Base-by-base conservation (phyloP, 2,329 filamentous ascomycete genomes). In the Paraphaeosphaeria minitans region DNA sequence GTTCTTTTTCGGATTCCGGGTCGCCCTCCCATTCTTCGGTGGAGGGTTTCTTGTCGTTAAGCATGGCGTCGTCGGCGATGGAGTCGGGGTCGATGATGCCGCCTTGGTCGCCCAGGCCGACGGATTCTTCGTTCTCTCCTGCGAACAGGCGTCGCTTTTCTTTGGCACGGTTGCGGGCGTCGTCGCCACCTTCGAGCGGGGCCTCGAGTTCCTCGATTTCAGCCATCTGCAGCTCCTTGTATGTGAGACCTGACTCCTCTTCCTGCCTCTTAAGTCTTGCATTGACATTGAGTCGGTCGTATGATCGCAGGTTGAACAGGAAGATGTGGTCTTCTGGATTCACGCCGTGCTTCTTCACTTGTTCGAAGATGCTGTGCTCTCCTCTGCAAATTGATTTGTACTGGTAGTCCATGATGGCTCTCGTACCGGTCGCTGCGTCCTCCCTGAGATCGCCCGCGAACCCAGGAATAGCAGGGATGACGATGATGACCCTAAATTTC, bases 361-460 rank as follows among this genome's bases (percentile, higher is more conserved):
- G 89, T 41, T 86, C 92, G 67, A 90, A 95, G 53, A 99, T 98
- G 4, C 92, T 97, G 73, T 98, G 83, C 63, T 96, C 89, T 6
- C 95, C 95, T 46, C 95, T 89, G 71, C 90, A 92, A 65, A 99
- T 96, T 0, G 92, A 96, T 78, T 96, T 96, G 82, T 95, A 99
- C 74, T 98, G 95, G 72, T 97, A 98, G 74, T 98, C 93, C 92
- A 99, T 98, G 70, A 98, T 99, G 12, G 93, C 94, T 50, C 78
- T 67, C 0, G 94, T 98, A 10, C 94, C 94, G 1, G 87, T 86
- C 0, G 94, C 94, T 21, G 90, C 92, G 67, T 91, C 88, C 13
- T 93, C 87, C 57, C 93, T 83, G 31, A 99, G 82, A 72, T 98
- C 94, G 47, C 94, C 94, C 0, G 94, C 93, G 68, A 99, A 99